phyloP scores from a whole-genome alignment of 192 early-diverging fungal species.

The Chytriomyces sp. region DNA sequence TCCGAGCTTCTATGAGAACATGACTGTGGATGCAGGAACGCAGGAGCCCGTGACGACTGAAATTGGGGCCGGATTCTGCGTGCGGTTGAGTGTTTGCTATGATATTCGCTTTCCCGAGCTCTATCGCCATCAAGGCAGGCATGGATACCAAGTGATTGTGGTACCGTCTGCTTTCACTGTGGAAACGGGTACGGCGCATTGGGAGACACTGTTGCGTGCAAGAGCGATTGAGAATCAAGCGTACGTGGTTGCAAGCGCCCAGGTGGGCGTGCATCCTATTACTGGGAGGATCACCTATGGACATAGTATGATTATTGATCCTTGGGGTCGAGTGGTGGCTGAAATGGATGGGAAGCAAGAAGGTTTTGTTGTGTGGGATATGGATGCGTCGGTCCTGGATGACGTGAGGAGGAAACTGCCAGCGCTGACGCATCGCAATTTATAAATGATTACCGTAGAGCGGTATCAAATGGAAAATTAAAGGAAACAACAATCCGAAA shows the following conservation, averaged over 20 bases:
- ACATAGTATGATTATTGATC: conserved; percentile 81
- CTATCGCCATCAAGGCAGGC: conserved; percentile 25
- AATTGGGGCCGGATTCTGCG: background rate
- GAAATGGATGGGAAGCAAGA: background rate
- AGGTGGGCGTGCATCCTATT: conserved; percentile 71
- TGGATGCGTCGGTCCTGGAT: conserved; percentile 3
- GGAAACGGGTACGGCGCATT: conserved; percentile 81
- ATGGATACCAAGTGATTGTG: conserved; percentile 48
- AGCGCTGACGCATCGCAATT: background rate
- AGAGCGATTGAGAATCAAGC: conserved; percentile 83
- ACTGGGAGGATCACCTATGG: conserved; percentile 72
- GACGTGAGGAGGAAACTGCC: conserved; percentile 1
- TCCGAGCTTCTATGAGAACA: conserved; percentile 31
- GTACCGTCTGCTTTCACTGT: conserved; percentile 68
- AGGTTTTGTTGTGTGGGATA: conserved; percentile 1
- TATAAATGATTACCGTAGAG: no score
- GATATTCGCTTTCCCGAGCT: conserved; percentile 80
- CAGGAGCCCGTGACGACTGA: conserved; percentile 27
- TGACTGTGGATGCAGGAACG: conserved; percentile 19
- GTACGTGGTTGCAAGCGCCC: conserved; percentile 79
- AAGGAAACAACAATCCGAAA: no score
- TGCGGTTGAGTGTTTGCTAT: conserved; percentile 57
- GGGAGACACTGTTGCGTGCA: conserved; percentile 74
- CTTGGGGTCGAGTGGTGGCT: conserved; percentile 76
- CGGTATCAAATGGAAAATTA: no score